Evolutionary conservation across 148 eudicot genomes (phyloP), one percentile per base, ranked within the genome.

Genomic region (Pharnaceum exiguum): DNA sequence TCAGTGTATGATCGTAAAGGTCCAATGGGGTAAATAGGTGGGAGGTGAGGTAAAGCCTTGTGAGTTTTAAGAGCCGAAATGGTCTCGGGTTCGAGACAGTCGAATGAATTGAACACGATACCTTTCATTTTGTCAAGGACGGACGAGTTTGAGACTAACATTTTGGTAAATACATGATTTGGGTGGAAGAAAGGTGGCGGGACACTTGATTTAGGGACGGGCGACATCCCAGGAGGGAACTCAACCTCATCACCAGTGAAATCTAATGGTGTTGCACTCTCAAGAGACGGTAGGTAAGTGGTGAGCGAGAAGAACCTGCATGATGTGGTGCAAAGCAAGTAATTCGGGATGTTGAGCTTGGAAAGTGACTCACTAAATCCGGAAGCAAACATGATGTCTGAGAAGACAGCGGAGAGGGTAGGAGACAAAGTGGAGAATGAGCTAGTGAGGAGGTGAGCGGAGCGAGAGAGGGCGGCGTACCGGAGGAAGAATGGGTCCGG

Each of bases 401-500:
- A 64, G 36, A 76, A 68, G 26, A 76, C 60, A 7, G 62, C 80
- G 0, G 54, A 48, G 18, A 66, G 51, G 10, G 59, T 50, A 1
- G 68, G 77, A n/a, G 65, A 18, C 5, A 60, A 44, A 2, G 61
- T 36, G 18, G 68, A 37, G 39, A 76, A 46, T 24, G 64, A 67
- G 23, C 44, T 39, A 7, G 47, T 64, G 4, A 72, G 63, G 61
- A 55, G 77, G 58, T 60, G 58, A 19, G 71, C 25, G 2, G 77
- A 76, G 45, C 65, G 73, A 25, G 50, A 59, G 13, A 72, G 64
- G 1, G 62, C 71, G 27, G 64, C 57, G 49, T 67, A 60, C 26
- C 64, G 77, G 51, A 21, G 49, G 54, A 76, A 21, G 19, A 76
- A 72, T 23, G 71, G 65, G 60, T 76, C 77, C 2, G 36, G 5